Evolutionary conservation across 192 early-diverging fungal genomes (phyloP).

Genomic region (Entomortierella lignicola): DNA sequence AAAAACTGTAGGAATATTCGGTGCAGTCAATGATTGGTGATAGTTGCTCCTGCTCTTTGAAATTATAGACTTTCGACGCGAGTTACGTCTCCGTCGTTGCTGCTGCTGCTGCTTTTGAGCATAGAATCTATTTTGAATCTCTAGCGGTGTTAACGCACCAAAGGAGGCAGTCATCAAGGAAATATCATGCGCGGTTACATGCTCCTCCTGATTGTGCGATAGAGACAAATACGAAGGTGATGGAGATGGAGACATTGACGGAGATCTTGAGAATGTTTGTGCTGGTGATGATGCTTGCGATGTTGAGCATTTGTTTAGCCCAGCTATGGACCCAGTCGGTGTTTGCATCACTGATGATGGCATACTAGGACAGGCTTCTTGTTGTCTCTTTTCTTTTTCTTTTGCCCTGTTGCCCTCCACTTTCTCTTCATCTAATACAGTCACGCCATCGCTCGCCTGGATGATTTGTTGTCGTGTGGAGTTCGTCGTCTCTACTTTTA

Average conservation of each 20-base stretch:
- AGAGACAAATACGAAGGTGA: background rate
- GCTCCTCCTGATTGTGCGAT: background rate
- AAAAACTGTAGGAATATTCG: background rate
- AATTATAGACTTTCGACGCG: background rate
- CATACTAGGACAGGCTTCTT: no score
- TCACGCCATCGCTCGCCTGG: no score
- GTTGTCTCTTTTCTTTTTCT: no score
- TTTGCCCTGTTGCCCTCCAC: no score
- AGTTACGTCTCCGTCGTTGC: background rate
- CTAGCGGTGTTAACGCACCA: conserved; percentile 20
- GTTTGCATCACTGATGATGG: background rate
- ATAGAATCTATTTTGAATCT: conserved; percentile 28
- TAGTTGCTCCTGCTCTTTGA: background rate
- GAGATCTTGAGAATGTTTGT: background rate
- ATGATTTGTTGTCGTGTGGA: no score
- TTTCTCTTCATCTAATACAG: no score
- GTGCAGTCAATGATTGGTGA: background rate
- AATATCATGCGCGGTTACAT: conserved; percentile 21
- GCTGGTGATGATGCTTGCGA: background rate
- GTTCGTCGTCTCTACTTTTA: no score
- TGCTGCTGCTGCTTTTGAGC: background rate
- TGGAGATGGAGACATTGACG: background rate
- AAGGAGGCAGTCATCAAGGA: conserved; percentile 16
- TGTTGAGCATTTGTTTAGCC: background rate
- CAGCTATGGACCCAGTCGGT: background rate